Percentiles rank a stretch among this genome's conserved stretches.
These are phyloP conservation scores for Talaromyces rugulosus DNA, from an alignment of 2,329 filamentous ascomycete species.

Conservation along the genomic window DNA sequence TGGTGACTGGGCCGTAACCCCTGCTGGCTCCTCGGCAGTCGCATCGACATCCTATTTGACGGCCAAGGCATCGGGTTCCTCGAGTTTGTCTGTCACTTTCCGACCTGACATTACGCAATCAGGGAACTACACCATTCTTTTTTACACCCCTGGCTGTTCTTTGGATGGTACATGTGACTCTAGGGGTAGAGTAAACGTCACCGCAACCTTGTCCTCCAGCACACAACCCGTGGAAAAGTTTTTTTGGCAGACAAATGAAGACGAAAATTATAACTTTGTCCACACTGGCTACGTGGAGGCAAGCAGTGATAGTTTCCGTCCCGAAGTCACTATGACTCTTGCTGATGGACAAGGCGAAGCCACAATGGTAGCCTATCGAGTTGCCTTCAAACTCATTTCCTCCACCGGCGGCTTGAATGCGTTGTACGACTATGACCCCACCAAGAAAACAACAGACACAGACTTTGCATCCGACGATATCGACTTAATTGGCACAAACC, in stretches of 20 bases:
- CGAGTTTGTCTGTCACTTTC: constrained; percentile 62
- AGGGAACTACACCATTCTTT: constrained; percentile 83
- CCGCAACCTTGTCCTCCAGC: constrained; percentile 59
- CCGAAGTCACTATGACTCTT: constrained; percentile 73
- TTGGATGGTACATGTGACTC: constrained; percentile 71
- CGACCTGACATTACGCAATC: constrained; percentile 79
- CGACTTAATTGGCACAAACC: constrained; percentile 68
- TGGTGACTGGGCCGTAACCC: constrained; percentile 68
- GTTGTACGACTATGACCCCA: constrained; percentile 81
- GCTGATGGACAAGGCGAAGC: constrained; percentile 57
- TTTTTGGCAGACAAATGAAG: constrained; percentile 88
- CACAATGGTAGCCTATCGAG: constrained; percentile 82
- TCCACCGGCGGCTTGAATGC: constrained; percentile 81
- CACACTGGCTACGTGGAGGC: constrained; percentile 82
- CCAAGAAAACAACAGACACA: constrained; percentile 52
- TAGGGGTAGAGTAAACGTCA: constrained; percentile 79
- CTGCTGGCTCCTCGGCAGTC: constrained; percentile 55
- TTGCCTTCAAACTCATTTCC: constrained; percentile 62
- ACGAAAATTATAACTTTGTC: constrained; percentile 93
- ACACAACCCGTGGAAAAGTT: constrained; percentile 54
- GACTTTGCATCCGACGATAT: constrained; percentile 70
- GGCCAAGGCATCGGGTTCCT: constrained; percentile 56
- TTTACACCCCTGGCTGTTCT: constrained; percentile 89
- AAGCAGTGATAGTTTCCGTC: constrained; percentile 67
- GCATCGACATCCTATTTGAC: constrained; percentile 66